Evolutionary conservation across 352 stramenopile species (phyloP).

Genomic region (Globisporangium barbulae): DNA sequence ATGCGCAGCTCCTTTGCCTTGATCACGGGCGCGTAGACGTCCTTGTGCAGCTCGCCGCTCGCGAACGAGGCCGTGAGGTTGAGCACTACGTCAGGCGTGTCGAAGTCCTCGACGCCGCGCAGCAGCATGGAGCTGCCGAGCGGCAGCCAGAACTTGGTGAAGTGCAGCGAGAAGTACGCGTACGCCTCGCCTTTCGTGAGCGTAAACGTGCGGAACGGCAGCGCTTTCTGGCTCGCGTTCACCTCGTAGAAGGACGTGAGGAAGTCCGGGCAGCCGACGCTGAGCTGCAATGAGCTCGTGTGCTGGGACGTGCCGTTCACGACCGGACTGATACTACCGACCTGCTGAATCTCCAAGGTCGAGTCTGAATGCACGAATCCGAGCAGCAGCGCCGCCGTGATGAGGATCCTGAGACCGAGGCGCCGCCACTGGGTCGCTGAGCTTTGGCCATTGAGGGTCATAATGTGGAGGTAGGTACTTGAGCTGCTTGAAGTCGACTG

Average conservation of each 20-base stretch:
- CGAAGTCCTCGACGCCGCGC: slow-evolving; percentile 41
- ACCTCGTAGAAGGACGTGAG: slow-evolving; percentile 37
- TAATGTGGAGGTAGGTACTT: background rate
- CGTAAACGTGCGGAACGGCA: slow-evolving; percentile 43
- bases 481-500: background rate
- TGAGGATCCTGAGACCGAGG: background rate
- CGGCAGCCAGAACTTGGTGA: slow-evolving; percentile 45
- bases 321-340: background rate
- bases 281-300: slow-evolving; percentile 19
- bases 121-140: slow-evolving; percentile 38
- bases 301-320: background rate
- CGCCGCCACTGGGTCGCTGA: background rate
- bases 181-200: slow-evolving; percentile 53
- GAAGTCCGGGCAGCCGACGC: slow-evolving; percentile 53
- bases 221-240: slow-evolving; percentile 20
- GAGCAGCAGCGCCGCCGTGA: background rate
- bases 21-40: slow-evolving; percentile 31
- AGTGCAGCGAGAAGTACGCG: slow-evolving; percentile 47
- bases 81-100: slow-evolving; percentile 28
- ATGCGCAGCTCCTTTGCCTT: slow-evolving; percentile 50
- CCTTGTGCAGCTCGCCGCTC: slow-evolving; percentile 23
- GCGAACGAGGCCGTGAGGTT: slow-evolving; percentile 40
- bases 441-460: background rate
- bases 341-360: background rate
- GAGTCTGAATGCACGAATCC: background rate